Evolutionary conservation across 768 basidiomycete species (phyloP), one percentile per base, ranked within the genome.

Genomic region (Hygrophorus pudorinus): DNA sequence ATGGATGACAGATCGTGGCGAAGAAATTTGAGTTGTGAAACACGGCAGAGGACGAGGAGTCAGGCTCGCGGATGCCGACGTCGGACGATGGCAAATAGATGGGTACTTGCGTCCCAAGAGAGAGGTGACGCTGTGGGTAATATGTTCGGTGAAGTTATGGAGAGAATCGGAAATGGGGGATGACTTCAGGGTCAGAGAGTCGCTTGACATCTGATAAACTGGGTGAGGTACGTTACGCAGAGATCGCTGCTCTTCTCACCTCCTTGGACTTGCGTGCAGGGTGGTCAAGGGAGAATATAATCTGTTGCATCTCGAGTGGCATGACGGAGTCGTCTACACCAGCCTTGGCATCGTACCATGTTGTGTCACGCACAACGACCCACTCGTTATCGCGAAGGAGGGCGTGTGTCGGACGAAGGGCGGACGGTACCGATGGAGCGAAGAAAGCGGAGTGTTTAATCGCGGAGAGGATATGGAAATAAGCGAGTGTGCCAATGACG

Each of bases 391-490:
- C 65, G 2, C 65, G 65, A 29, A 75, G 68, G 1, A 76, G 56
- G 0, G 75, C 76, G 57, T 82, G 70, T 2, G 79, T 64, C 0
- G 87, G 70, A 2, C 72, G 66, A 18, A 81, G 65, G 0, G 67
- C 56, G 1, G 72, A 59, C 0, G 73, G 69, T 4, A 71, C 50
- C 12, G 70, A 56, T 0, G 82, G 69, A 1, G 78, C 78, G 44
- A 91, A 75, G 63, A 91, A 83, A 17, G 85, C 73, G 0, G 85
- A 89, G 55, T 91, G 81, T 55, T 93, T 92, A 57, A 98, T 85
- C 42, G 86, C 85, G 45, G 78, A 78, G 48, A 99, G 76, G 52
- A 96, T 73, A 56, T 94, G 91, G 61, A 98, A 96, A 63, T 98
- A 98, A 38, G 89, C 85, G 41, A 98, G 75, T 1, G 96, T 98